Conservation (phyloP, 2,329 filamentous ascomycete species). For the Ascochyta rabiei region DNA sequence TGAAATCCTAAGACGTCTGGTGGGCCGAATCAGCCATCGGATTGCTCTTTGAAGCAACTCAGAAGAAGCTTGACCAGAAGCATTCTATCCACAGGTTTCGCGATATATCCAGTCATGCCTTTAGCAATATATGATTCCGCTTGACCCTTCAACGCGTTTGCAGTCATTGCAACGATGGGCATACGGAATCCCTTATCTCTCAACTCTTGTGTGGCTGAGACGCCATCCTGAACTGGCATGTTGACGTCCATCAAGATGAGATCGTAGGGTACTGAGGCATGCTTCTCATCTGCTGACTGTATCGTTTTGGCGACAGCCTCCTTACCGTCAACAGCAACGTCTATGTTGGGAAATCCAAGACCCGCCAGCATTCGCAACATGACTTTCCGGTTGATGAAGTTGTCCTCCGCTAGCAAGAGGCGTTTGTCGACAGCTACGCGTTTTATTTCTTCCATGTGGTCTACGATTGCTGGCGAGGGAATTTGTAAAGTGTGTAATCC, state of each 20-base stretch:
- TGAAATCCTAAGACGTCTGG: background rate
- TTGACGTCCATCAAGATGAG: conserved; percentile 46
- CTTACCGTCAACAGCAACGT: conserved; percentile 50
- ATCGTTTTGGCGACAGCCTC: conserved; percentile 48
- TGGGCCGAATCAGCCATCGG: background rate
- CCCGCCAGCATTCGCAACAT: conserved; percentile 54
- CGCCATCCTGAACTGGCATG: conserved; percentile 44
- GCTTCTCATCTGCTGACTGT: background rate
- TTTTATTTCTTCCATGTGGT: conserved; percentile 32
- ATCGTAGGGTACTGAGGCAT: conserved; percentile 28
- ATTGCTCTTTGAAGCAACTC: conserved; percentile 26
- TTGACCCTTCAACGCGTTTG: conserved; percentile 63
- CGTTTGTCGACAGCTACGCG: conserved; percentile 28
- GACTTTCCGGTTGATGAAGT: conserved; percentile 55
- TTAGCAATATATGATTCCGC: conserved; percentile 59
- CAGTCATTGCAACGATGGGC: conserved; percentile 63
- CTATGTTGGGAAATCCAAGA: conserved; percentile 41
- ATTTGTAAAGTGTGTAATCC: conserved; percentile 16
- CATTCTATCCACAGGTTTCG: conserved; percentile 61
- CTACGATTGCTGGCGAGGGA: conserved; percentile 10
- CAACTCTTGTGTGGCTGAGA: conserved; percentile 36
- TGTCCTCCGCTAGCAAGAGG: conserved; percentile 56
- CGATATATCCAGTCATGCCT: conserved; percentile 63
- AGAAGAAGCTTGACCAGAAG: conserved; percentile 53
- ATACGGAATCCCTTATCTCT: conserved; percentile 24